Evolutionary conservation across 768 basidiomycete species (phyloP).

Genomic region (Zangia roseola): DNA sequence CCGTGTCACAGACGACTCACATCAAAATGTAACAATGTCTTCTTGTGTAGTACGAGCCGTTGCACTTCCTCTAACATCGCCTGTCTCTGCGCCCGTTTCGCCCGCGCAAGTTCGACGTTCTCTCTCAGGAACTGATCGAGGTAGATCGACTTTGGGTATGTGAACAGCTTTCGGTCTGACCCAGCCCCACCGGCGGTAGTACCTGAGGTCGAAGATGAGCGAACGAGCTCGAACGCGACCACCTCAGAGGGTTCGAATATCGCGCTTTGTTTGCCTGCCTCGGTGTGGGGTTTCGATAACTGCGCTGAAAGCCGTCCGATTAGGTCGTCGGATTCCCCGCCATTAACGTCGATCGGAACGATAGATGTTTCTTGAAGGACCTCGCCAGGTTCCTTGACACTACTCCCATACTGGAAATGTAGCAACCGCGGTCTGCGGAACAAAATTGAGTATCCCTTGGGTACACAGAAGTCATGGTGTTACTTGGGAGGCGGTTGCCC

Average conservation of each 20-base stretch:
- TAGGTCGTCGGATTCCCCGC: constrained; percentile 50
- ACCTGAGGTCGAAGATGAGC: constrained; percentile 21
- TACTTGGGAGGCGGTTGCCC: constrained; percentile 33
- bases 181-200: constrained; percentile 13
- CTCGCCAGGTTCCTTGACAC: constrained; percentile 34
- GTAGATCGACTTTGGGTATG: constrained; percentile 64
- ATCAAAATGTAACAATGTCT: constrained; percentile 50
- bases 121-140: constrained; percentile 69
- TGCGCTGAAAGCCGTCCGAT: constrained; percentile 47
- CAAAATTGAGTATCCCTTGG: constrained; percentile 2
- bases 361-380: constrained; percentile 40
- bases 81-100: constrained; percentile 34
- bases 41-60: constrained; percentile 44
- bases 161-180: constrained; percentile 39
- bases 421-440: constrained; percentile 42
- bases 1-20: constrained; percentile 38
- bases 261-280: constrained; percentile 46
- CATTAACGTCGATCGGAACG: constrained; percentile 52
- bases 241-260: constrained; percentile 65
- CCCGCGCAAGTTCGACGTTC: constrained; percentile 46
- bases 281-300: constrained; percentile 28
- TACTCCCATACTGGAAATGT: constrained; percentile 54
- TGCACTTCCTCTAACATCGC: constrained; percentile 49
- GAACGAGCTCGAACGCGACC: constrained; percentile 53
- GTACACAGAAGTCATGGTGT: background rate